Conservation (phyloP, 2,329 filamentous ascomycete genomes). For the Myriosclerotinia duriaeana region DNA sequence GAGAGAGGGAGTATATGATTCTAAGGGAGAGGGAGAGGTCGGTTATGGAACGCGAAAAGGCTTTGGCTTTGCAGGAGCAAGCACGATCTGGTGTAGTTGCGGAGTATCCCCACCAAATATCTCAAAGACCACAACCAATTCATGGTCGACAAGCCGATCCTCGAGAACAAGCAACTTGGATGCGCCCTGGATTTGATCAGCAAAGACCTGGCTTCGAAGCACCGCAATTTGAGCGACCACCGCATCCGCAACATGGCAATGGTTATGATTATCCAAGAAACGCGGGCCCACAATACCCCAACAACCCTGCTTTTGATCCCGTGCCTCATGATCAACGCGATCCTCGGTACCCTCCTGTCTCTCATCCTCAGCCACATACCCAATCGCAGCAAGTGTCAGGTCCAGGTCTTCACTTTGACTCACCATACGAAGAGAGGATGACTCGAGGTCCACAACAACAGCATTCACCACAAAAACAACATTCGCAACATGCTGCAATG, state of each 20-base stretch:
- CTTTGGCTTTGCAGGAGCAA: constrained; percentile 38
- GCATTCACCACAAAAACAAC: constrained; percentile 43
- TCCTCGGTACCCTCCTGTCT: constrained; percentile 40
- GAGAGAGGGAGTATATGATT: constrained; percentile 27
- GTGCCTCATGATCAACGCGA: constrained; percentile 33
- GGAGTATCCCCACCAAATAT: constrained; percentile 36
- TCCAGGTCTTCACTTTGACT: constrained; percentile 40
- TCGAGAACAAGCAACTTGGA: constrained; percentile 37
- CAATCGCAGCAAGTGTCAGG: constrained; percentile 40
- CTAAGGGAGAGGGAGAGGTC: constrained; percentile 12
- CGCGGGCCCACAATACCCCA: constrained; percentile 34
- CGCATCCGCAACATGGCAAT: constrained; percentile 27
- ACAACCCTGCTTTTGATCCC: constrained; percentile 34
- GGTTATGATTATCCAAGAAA: constrained; percentile 36
- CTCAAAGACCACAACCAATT: constrained; percentile 30
- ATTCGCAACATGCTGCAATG: constrained; percentile 36
- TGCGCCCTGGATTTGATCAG: constrained; percentile 35
- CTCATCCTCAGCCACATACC: constrained; percentile 40
- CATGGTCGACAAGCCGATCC: constrained; percentile 37
- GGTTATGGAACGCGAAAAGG: constrained; percentile 42
- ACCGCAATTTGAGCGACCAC: constrained; percentile 25
- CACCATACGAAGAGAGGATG: constrained; percentile 37
- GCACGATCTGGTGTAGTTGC: constrained; percentile 24
- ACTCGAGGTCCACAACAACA: constrained; percentile 41
- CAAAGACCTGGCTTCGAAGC: constrained; percentile 26